A percentile compares a stretch with the other conserved stretches of the same genome.
These are phyloP conservation scores for Gigaspora rosea DNA, from an alignment of 192 early-diverging fungal species.

Conservation along the genomic window DNA sequence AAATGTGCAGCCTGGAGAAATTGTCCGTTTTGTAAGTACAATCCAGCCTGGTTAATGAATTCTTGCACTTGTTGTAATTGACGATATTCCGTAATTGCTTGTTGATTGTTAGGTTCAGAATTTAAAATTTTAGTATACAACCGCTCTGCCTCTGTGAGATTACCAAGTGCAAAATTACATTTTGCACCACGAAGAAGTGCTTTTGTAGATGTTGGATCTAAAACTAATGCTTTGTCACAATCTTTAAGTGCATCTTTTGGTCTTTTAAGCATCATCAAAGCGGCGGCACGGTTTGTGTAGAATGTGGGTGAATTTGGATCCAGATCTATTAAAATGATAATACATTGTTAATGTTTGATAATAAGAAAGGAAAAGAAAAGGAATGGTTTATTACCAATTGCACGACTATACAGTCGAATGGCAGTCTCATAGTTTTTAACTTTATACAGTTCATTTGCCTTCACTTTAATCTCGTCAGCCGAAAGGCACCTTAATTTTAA, in stretches of 20 bases:
- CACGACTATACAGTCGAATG: slow-evolving; percentile 67
- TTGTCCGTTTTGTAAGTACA: slow-evolving; percentile 50
- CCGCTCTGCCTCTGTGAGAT: slow-evolving; percentile 60
- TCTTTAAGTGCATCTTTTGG: slow-evolving; percentile 64
- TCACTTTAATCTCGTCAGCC: slow-evolving; percentile 68
- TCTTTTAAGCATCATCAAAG: slow-evolving; percentile 66
- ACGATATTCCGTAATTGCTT: slow-evolving; percentile 44
- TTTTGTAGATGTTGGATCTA: slow-evolving; percentile 66
- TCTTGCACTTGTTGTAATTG: slow-evolving; percentile 45
- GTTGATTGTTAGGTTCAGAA: slow-evolving; percentile 43
- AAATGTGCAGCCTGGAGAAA: slow-evolving; percentile 48
- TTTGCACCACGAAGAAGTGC: slow-evolving; percentile 69
- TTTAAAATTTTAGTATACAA: slow-evolving; percentile 46
- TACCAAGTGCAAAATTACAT: slow-evolving; percentile 69
- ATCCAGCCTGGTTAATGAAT: slow-evolving; percentile 49
- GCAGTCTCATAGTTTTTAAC: slow-evolving; percentile 66
- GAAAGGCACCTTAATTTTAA: neutral
- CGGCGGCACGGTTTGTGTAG: slow-evolving; percentile 80
- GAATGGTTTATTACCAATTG: slow-evolving; percentile 53
- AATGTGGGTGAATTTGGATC: slow-evolving; percentile 63
- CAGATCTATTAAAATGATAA: slow-evolving; percentile 42
- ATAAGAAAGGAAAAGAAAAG: neutral
- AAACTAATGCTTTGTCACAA: slow-evolving; percentile 56
- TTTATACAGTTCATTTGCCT: slow-evolving; percentile 75
- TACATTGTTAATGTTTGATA: neutral